Percentiles rank a stretch among this genome's conserved stretches.
Conservation (phyloP, 2,329 filamentous ascomycete genomes). For the Ilyonectria sp. region DNA sequence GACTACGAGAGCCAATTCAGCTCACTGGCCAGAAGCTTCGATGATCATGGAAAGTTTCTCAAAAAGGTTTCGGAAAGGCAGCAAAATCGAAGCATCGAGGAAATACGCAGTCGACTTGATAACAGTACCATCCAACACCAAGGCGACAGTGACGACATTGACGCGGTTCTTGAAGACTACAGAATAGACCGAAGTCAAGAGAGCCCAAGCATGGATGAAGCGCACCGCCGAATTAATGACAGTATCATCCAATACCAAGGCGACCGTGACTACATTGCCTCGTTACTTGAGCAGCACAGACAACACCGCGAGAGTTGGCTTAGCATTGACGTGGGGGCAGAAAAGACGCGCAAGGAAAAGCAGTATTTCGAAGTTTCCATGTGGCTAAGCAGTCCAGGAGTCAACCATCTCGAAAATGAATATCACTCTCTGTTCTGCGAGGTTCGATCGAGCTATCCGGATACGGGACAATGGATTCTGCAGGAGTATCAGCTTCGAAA, state of each 20-base stretch:
- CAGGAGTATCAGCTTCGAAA: background rate
- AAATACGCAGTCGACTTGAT: background rate
- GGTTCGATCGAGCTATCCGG: background rate
- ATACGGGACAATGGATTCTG: constrained; percentile 25
- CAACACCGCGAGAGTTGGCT: background rate
- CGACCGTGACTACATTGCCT: too few species aligned
- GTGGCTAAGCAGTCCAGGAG: constrained; percentile 21
- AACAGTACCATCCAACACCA: constrained; percentile 1
- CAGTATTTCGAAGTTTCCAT: constrained; percentile 5
- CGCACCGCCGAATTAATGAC: too few species aligned
- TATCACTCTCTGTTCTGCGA: constrained; percentile 1
- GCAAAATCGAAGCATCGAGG: background rate
- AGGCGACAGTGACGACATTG: background rate
- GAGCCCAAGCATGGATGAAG: too few species aligned
- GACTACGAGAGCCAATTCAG: constrained; percentile 12
- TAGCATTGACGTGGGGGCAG: background rate
- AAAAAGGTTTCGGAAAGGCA: background rate
- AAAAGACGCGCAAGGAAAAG: constrained; percentile 10
- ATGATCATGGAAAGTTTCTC: constrained; percentile 7
- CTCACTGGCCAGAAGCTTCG: background rate
- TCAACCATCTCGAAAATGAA: background rate
- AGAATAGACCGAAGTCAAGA: too few species aligned
- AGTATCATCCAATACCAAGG: too few species aligned
- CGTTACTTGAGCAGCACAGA: too few species aligned
- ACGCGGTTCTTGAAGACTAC: too few species aligned